Evolutionary conservation across 805 yeast genomes (phyloP).

Genomic region (Sugiyamaella chiloensis): DNA sequence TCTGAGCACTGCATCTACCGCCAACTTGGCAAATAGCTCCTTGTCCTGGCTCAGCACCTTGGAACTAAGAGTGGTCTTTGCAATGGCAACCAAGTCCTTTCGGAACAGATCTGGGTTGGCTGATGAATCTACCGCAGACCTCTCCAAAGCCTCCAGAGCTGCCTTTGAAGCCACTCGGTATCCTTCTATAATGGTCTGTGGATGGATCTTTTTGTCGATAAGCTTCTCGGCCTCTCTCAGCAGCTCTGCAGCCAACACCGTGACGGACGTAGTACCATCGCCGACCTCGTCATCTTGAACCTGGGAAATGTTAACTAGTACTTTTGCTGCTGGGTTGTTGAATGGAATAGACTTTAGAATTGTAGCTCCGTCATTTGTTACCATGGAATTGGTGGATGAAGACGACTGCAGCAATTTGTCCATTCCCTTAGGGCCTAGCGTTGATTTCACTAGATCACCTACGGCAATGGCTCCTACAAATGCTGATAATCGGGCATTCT

Average conservation of each 20-base stretch:
- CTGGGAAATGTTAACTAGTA: constrained; percentile 88
- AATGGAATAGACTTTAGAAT: constrained; percentile 89
- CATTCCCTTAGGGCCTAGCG: constrained; percentile 99
- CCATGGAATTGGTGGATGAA: constrained; percentile 69
- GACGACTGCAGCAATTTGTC: constrained; percentile 91
- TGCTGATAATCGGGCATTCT: constrained; percentile 94
- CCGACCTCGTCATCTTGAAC: constrained; percentile 99
- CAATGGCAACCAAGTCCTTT: constrained; percentile 77
- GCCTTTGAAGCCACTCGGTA: constrained; percentile 82
- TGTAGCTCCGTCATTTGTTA: constrained; percentile 98
- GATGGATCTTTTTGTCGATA: constrained; percentile 90
- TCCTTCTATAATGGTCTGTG: constrained; percentile 96
- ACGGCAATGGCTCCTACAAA: constrained; percentile 99
- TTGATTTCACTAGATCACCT: constrained; percentile 91
- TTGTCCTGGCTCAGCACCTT: constrained; percentile 95
- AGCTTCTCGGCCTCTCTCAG: constrained; percentile 92
- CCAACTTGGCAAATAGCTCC: constrained; percentile 80
- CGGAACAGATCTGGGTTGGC: constrained; percentile 56
- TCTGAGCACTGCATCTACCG: constrained; percentile 91
- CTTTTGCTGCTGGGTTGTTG: constrained; percentile 97
- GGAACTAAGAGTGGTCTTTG: constrained; percentile 89
- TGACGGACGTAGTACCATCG: constrained; percentile 96
- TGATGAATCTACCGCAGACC: constrained; percentile 72
- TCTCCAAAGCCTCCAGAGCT: constrained; percentile 78
- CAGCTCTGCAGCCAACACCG: constrained; percentile 90